Evolutionary conservation across 1,139 yeast genomes (phyloP).

Genomic region (Geotrichum reessii): DNA sequence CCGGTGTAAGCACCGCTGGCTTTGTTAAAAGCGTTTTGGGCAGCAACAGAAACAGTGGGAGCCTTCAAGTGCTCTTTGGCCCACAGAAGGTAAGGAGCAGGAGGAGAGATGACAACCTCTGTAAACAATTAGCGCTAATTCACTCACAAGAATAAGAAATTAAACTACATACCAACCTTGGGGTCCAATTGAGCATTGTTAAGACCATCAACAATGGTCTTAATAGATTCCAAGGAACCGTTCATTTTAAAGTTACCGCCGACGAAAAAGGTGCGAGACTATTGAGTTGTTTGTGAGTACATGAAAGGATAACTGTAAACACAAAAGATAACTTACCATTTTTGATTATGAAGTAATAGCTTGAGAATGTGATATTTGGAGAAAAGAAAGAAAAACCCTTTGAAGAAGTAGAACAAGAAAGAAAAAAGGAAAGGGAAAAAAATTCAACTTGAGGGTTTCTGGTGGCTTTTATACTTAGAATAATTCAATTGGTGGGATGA

Average conservation of each 20-base stretch:
- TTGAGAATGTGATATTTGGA: neutral
- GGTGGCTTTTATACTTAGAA: neutral
- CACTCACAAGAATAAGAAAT: conserved; percentile 23
- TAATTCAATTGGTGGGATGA: conserved; percentile 4
- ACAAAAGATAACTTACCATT: neutral
- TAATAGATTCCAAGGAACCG: conserved; percentile 85
- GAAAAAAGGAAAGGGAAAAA: neutral
- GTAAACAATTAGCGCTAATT: conserved; percentile 29
- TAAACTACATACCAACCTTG: conserved; percentile 31
- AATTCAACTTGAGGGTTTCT: neutral
- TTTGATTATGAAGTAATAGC: neutral
- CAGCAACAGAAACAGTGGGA: conserved; percentile 69
- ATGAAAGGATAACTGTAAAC: neutral
- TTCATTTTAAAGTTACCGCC: conserved; percentile 99
- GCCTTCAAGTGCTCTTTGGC: conserved; percentile 67
- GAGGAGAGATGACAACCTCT: conserved; percentile 94
- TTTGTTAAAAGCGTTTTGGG: conserved; percentile 86
- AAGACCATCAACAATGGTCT: conserved; percentile 73
- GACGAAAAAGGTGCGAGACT: conserved; percentile 86
- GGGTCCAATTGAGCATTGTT: conserved; percentile 71
- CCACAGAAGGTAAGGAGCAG: conserved; percentile 82
- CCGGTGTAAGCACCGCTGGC: conserved; percentile 97
- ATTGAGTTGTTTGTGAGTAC: neutral
- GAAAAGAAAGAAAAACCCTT: neutral
- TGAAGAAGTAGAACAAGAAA: neutral